Conservation (phyloP, 108 stramenopile genomes). For the Seminavis robusta region DNA sequence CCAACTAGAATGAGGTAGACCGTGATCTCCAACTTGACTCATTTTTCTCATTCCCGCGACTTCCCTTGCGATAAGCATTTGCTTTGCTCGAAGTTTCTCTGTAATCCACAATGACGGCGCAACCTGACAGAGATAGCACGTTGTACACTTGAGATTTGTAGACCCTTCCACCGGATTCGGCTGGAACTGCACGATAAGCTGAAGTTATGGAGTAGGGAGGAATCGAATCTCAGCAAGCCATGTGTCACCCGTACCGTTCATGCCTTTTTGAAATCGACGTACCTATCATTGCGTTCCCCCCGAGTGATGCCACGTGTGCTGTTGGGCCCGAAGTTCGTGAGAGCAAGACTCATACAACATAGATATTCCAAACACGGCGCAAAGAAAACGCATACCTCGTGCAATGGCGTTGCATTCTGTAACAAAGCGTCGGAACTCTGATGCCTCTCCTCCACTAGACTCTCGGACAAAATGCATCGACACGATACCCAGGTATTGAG, state of each 20-base stretch:
- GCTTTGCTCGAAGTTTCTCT: conserved; percentile 8
- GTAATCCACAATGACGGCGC: conserved; percentile 64
- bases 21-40: neutral
- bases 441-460: conserved; percentile 74
- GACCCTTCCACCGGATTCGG: conserved; percentile 83
- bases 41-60: neutral
- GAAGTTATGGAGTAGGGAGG: neutral
- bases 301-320: conserved; percentile 85
- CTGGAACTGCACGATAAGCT: conserved; percentile 81
- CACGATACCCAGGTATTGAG: conserved; percentile 76
- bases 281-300: conserved; percentile 90
- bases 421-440: conserved; percentile 82
- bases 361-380: too few species aligned
- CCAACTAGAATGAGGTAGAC: neutral
- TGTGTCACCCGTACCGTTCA: too few species aligned
- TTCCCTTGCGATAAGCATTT: conserved; percentile 1
- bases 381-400: too few species aligned
- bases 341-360: too few species aligned
- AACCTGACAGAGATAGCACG: conserved; percentile 70
- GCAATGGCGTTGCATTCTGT: conserved; percentile 91
- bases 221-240: neutral
- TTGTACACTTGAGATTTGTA: conserved; percentile 90
- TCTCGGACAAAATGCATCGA: conserved; percentile 92
- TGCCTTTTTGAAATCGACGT: too few species aligned
- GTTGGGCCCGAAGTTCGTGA: too few species aligned